Evolutionary conservation across 305 asterid species (phyloP).

Genomic region (Rubia balearica): DNA sequence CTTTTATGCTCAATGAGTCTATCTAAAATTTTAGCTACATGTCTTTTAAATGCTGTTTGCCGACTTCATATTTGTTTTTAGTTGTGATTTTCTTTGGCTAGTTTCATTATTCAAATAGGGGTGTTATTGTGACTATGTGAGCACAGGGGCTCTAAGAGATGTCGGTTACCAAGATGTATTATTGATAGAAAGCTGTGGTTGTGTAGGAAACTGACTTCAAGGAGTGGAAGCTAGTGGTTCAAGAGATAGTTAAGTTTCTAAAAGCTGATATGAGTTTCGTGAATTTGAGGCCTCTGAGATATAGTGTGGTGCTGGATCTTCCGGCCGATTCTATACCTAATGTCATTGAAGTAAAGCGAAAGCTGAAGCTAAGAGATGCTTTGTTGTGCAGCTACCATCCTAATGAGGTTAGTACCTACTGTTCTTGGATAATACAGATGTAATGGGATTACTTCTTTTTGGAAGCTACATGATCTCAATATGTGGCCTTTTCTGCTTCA

Average conservation of each 20-base stretch:
- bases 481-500: slow-evolving; percentile 9
- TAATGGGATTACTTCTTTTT: background rate
- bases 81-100: background rate
- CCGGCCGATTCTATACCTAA: slow-evolving; percentile 69
- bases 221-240: slow-evolving; percentile 97
- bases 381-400: slow-evolving; percentile 88
- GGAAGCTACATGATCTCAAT: slow-evolving; percentile 1
- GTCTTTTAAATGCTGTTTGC: background rate
- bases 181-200: slow-evolving; percentile 7
- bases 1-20: slow-evolving; percentile 1
- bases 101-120: background rate
- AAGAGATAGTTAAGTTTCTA: slow-evolving; percentile 89
- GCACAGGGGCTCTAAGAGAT: background rate
- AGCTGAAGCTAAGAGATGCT: slow-evolving; percentile 75
- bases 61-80: background rate
- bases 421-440: background rate
- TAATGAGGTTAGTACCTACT: slow-evolving; percentile 57
- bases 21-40: background rate
- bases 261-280: slow-evolving; percentile 93
- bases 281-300: slow-evolving; percentile 91
- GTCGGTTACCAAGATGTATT: background rate
- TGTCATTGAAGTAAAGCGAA: slow-evolving; percentile 50
- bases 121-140: background rate
- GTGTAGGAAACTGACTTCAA: slow-evolving; percentile 90
- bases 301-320: slow-evolving; percentile 75